Percentiles rank a stretch among this genome's conserved stretches.
phyloP scores from a whole-genome alignment of 768 basidiomycete species.

The Brasilioporus rufonigricans region DNA sequence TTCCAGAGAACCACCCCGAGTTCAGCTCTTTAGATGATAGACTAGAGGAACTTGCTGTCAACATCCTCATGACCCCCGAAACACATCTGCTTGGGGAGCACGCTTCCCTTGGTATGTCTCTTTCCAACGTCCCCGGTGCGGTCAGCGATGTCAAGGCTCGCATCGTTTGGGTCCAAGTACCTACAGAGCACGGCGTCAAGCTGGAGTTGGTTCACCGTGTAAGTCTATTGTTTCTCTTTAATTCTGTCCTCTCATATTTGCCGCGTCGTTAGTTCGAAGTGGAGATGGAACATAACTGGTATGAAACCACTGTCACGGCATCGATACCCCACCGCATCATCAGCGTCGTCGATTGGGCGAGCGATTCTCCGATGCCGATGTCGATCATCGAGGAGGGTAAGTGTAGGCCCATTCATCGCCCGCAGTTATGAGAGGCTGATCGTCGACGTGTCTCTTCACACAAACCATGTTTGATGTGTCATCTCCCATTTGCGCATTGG shows the following conservation, averaged over 20 bases:
- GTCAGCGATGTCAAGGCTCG: conserved; percentile 79
- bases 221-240: not conserved
- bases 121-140: conserved; percentile 60
- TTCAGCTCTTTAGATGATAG: conserved; percentile 47
- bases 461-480: not conserved
- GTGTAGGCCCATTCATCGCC: conserved; percentile 5
- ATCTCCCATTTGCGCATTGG: not conserved
- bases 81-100: conserved; percentile 47
- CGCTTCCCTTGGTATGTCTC: conserved; percentile 34
- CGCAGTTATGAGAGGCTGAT: conserved; percentile 5
- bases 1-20: conserved; percentile 41
- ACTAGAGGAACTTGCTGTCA: conserved; percentile 48
- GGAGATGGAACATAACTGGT: conserved; percentile 95
- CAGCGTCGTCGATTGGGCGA: conserved; percentile 93
- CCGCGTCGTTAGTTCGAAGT: conserved; percentile 64
- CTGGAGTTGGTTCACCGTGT: conserved; percentile 65
- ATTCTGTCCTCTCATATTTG: not conserved
- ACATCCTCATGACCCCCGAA: conserved; percentile 45
- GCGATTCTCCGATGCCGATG: conserved; percentile 59
- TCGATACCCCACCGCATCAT: conserved; percentile 74
- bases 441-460: not conserved
- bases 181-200: conserved; percentile 56
- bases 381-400: conserved; percentile 10
- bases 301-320: conserved; percentile 83
- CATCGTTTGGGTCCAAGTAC: conserved; percentile 81